Conservation (phyloP, 2,329 filamentous ascomycete genomes). For the Trichoderma afroharzianum region DNA sequence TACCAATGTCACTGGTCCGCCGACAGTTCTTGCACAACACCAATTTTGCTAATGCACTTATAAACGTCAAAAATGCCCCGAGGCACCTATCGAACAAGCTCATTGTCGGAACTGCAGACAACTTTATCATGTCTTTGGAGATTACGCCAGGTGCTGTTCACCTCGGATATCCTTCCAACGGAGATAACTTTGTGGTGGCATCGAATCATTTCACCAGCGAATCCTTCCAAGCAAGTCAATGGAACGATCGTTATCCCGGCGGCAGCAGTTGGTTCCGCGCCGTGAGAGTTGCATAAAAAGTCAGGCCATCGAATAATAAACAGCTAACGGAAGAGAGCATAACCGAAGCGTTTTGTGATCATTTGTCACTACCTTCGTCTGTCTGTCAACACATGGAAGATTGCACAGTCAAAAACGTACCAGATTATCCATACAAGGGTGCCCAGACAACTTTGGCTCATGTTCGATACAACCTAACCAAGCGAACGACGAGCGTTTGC, state of each 20-base stretch:
- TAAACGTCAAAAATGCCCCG: conserved; percentile 13
- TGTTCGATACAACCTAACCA: conserved; percentile 17
- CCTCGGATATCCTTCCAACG: not conserved
- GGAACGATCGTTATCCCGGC: conserved; percentile 12
- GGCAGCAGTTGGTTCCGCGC: conserved; percentile 19
- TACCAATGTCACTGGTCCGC: conserved; percentile 16
- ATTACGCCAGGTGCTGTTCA: not conserved
- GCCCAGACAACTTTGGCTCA: conserved; percentile 10
- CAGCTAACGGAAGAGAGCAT: not conserved
- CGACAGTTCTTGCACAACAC: conserved; percentile 14
- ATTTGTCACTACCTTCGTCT: not conserved
- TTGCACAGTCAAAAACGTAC: conserved; percentile 4
- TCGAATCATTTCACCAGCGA: conserved; percentile 16
- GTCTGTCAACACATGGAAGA: conserved; percentile 18
- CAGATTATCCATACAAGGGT: conserved; percentile 15
- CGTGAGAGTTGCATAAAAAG: not conserved
- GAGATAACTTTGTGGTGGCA: not conserved
- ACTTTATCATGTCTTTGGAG: not conserved
- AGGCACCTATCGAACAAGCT: conserved; percentile 18
- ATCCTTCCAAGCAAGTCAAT: conserved; percentile 9
- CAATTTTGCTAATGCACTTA: conserved; percentile 11
- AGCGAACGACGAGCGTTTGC: conserved; percentile 14
- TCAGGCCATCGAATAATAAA: not conserved
- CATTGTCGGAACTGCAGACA: conserved; percentile 14
- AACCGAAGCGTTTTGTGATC: not conserved